Conservation (phyloP, 371 early-diverging fungal species). For the Encephalitozoon intestinalis region DNA sequence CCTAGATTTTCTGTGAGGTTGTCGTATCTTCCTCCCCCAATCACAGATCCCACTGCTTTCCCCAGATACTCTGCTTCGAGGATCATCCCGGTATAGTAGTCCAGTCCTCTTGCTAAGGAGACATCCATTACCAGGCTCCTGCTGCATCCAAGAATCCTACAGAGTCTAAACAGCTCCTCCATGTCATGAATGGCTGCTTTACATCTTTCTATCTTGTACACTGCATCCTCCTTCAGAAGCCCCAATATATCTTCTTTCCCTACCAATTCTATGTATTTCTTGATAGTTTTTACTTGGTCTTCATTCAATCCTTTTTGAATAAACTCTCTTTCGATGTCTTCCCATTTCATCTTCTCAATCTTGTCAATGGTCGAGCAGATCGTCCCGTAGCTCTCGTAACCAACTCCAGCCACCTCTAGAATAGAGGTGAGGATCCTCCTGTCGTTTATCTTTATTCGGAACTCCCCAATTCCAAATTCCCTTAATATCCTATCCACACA, state of each 20-base stretch:
- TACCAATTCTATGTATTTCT: constrained; percentile 69
- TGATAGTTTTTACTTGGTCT: constrained; percentile 68
- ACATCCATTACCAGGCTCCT: constrained; percentile 78
- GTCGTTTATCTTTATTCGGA: constrained; percentile 81
- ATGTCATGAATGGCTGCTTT: constrained; percentile 77
- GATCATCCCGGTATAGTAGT: constrained; percentile 97
- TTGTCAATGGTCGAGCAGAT: constrained; percentile 97
- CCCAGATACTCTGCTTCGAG: constrained; percentile 79
- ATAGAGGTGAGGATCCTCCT: constrained; percentile 87
- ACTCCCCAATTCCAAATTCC: constrained; percentile 69
- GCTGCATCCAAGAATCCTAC: constrained; percentile 70
- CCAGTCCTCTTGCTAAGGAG: constrained; percentile 86
- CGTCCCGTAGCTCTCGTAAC: constrained; percentile 69
- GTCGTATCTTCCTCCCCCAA: constrained; percentile 97
- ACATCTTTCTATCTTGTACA: constrained; percentile 61
- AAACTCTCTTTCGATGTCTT: constrained; percentile 54
- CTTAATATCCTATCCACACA: constrained; percentile 71
- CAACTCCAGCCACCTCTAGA: constrained; percentile 85
- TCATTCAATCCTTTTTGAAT: constrained; percentile 49
- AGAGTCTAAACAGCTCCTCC: constrained; percentile 72
- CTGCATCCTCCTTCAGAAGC: constrained; percentile 66
- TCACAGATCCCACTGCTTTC: constrained; percentile 76
- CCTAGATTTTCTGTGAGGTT: constrained; percentile 84
- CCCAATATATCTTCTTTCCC: constrained; percentile 70
- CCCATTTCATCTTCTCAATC: constrained; percentile 70